Base-by-base conservation (phyloP, 2,329 filamentous ascomycete species). In the Pseudogymnoascus sp. region DNA sequence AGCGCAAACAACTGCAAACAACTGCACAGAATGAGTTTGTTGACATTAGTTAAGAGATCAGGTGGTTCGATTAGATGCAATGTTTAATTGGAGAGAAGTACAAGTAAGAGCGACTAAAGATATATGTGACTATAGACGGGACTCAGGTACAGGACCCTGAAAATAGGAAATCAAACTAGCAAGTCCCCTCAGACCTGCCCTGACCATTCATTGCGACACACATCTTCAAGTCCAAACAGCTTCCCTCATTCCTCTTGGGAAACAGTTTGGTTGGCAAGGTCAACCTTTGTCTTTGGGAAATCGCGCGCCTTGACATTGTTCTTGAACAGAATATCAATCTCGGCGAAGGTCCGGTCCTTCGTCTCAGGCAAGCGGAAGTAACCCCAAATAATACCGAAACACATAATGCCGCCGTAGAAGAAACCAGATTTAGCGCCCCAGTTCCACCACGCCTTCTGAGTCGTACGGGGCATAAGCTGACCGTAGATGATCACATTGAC, bases 281-380 rank as follows among this genome's bases (percentile, higher is more conserved):
- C 69, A 61, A 74, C 71, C 33, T 65, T 61, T 30, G 70, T 71
- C 1, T 66, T 60, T 30, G 64, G 67, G 58, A 74, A 77, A 59
- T 74, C 71, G 19, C 74, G 68, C 8, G 74, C 74, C 8, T 69
- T 63, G 7, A 76, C 67, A 5, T 66, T 62, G 30, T 68, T 67
- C 63, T 75, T 73, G 62, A 77, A 77, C 37, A 77, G 67, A 52
- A 75, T 67, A 64, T 76, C 74, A 28, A 77, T 65, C 65, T 76
- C 74, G 7, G 66, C 72, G 61, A 72, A 75, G 1, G 73, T 74
- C 19, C 74, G 69, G 19, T 69, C 71, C 66, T 74, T 75, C 1
- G 73, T 68, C 65, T 77, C 75, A 0, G 76, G 75, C 1, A 77
- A 64, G 13, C 75, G 67, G 65, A 76, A 77, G 63, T 67, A 78